phyloP scores from a whole-genome alignment of 2,329 filamentous ascomycete species.

The Lizonia empirigonia region DNA sequence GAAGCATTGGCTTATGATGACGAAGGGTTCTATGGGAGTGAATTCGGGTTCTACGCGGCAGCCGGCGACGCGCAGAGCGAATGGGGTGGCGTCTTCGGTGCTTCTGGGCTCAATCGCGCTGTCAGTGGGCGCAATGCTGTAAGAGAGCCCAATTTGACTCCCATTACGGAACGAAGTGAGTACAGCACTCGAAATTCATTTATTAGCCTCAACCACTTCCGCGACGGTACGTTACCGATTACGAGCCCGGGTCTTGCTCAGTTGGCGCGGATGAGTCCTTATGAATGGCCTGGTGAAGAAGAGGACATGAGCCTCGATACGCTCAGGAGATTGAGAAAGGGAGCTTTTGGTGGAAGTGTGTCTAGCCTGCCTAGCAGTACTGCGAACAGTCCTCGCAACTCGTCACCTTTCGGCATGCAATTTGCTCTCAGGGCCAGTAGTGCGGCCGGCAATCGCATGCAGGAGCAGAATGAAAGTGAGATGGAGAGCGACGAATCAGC shows the following conservation, averaged over 20 bases:
- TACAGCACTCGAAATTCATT: conserved; percentile 94
- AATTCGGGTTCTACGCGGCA: conserved; percentile 92
- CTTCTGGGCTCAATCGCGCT: conserved; percentile 68
- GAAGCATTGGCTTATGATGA: conserved; percentile 90
- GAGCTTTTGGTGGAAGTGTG: conserved; percentile 82
- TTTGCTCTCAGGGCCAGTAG: conserved; percentile 38
- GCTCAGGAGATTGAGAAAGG: conserved; percentile 73
- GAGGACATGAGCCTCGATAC: conserved; percentile 76
- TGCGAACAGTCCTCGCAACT: conserved; percentile 45
- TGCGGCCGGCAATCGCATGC: conserved; percentile 38
- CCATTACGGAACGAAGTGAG: conserved; percentile 94
- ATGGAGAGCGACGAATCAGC: conserved; percentile 36
- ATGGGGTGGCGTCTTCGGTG: conserved; percentile 88
- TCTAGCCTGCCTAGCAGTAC: conserved; percentile 66
- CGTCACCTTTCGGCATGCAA: conserved; percentile 47
- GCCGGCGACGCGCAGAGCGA: conserved; percentile 64
- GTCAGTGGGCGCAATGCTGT: conserved; percentile 68
- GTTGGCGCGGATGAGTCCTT: conserved; percentile 63
- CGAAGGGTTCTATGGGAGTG: conserved; percentile 92
- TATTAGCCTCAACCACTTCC: conserved; percentile 69
- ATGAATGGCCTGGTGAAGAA: conserved; percentile 60
- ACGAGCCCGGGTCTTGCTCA: conserved; percentile 74
- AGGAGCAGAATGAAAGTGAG: conserved; percentile 31
- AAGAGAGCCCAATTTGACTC: conserved; percentile 88
- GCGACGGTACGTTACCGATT: conserved; percentile 57